Conservation (phyloP, 805 yeast species). For the Saturnispora hagleri region DNA sequence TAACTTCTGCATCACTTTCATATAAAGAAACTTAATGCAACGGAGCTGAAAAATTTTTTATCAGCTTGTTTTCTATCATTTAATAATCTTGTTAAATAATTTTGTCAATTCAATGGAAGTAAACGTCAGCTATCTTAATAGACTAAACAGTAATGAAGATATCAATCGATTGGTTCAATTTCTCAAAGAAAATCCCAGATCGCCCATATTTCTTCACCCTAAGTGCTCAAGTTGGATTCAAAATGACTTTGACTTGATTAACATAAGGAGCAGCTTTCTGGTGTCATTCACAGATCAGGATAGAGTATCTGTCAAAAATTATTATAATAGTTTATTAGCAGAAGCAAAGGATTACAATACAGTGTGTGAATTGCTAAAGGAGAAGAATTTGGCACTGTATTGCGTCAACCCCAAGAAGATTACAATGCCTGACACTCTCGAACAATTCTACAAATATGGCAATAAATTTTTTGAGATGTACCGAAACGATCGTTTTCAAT, state of each 20-base stretch:
- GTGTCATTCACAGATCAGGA: neutral
- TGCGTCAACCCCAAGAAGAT: slow-evolving; percentile 1
- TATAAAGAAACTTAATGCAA: neutral
- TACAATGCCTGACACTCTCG: slow-evolving; percentile 3
- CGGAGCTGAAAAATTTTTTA: neutral
- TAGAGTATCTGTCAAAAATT: neutral
- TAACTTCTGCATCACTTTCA: neutral
- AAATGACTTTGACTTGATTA: neutral
- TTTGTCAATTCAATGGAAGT: neutral
- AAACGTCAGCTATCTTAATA: neutral
- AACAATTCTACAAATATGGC: neutral
- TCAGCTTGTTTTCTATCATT: neutral
- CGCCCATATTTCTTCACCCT: slow-evolving; percentile 3
- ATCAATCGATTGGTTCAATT: neutral
- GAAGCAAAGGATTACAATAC: neutral
- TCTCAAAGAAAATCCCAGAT: neutral
- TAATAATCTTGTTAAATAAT: neutral
- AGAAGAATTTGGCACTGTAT: slow-evolving; percentile 1
- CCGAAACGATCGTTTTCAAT: slow-evolving; percentile 1
- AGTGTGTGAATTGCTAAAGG: neutral
- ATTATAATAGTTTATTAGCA: neutral
- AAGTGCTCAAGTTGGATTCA: slow-evolving; percentile 1
- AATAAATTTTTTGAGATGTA: neutral
- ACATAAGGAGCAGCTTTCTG: neutral
- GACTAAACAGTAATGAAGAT: neutral